These are phyloP conservation scores for Jaapia argillacea DNA, from an alignment of 768 basidiomycete species.

Conservation along the genomic window DNA sequence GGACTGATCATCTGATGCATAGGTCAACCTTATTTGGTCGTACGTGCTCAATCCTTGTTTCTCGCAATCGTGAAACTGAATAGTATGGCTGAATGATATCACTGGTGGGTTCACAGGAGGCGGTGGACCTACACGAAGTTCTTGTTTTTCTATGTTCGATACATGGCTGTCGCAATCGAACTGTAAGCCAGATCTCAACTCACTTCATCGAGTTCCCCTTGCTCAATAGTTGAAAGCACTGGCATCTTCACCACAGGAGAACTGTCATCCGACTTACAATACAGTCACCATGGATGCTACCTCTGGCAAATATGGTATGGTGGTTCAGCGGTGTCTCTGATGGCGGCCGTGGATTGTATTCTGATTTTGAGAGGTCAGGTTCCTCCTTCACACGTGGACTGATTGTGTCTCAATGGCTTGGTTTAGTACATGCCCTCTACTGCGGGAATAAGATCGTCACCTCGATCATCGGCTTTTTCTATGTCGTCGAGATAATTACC, in stretches of 20 bases:
- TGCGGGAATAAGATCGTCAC: too few species aligned
- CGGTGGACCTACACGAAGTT: constrained; percentile 15
- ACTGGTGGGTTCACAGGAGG: too few species aligned
- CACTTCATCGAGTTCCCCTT: neutral
- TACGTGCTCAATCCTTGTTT: too few species aligned
- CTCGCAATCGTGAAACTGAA: too few species aligned
- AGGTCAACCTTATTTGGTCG: neutral
- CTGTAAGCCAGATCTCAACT: too few species aligned
- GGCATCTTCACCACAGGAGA: constrained; percentile 15
- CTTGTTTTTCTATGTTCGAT: constrained; percentile 27
- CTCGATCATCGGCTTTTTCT: too few species aligned
- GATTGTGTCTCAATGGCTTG: too few species aligned
- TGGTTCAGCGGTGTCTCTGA: constrained; percentile 19
- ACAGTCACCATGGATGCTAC: constrained; percentile 29
- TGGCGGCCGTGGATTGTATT: constrained; percentile 26
- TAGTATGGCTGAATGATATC: neutral
- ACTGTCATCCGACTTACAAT: too few species aligned
- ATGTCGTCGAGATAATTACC: too few species aligned
- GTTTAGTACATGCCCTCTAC: too few species aligned
- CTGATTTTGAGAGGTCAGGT: constrained; percentile 29
- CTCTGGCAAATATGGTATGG: constrained; percentile 36
- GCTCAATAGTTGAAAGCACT: too few species aligned
- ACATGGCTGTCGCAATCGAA: constrained; percentile 25
- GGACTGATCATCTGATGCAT: neutral
- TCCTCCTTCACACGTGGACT: too few species aligned